Evolutionary conservation across 2,329 filamentous ascomycete species (phyloP).

Genomic region (Huntiella decipiens): DNA sequence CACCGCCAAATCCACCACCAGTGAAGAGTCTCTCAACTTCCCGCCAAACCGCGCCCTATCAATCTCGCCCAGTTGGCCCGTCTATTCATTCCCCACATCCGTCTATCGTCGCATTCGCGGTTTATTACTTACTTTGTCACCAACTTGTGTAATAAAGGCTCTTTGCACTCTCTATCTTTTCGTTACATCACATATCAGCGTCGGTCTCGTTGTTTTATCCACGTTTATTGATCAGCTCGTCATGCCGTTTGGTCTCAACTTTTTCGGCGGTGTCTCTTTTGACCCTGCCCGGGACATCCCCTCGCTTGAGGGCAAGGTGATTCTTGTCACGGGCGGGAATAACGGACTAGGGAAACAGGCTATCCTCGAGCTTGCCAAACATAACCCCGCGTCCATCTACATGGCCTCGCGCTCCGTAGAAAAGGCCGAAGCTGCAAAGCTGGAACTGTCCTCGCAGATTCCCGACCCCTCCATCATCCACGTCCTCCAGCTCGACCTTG

Average conservation of each 20-base stretch:
- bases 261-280: conserved; percentile 12
- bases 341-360: conserved; percentile 22
- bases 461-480: conserved; percentile 15
- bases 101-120: not conserved
- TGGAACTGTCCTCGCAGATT: conserved; percentile 6
- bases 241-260: conserved; percentile 10
- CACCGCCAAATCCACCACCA: not conserved
- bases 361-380: conserved; percentile 21
- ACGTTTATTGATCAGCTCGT: conserved; percentile 6
- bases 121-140: not conserved
- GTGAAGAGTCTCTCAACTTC: not conserved
- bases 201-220: not conserved
- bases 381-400: conserved; percentile 24
- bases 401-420: conserved; percentile 25
- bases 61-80: not conserved
- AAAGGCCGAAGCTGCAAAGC: conserved; percentile 19
- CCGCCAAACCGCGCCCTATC: not conserved
- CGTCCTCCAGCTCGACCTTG: conserved; percentile 19
- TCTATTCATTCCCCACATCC: not conserved
- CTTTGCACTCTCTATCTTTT: not conserved
- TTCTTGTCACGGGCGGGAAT: conserved; percentile 26
- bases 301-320: conserved; percentile 26
- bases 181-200: not conserved
- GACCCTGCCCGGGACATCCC: conserved; percentile 25
- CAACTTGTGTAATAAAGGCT: not conserved